Evolutionary conservation across 179 eudicot genomes (phyloP).

Genomic region (Carnegiea gigantea): DNA sequence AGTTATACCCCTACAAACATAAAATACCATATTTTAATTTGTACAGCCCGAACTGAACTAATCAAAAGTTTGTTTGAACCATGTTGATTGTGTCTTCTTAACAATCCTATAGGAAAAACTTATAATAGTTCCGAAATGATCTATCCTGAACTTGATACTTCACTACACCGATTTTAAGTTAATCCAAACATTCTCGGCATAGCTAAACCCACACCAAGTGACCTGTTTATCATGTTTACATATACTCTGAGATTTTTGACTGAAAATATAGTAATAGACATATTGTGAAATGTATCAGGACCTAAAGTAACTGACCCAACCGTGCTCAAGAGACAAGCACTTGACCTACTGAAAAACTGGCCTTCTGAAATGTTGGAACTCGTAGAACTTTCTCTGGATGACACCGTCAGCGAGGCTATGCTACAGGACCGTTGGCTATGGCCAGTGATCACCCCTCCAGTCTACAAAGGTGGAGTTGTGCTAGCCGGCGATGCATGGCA

Average conservation of each 20-base stretch:
- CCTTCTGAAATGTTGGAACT: slow-evolving; percentile 55
- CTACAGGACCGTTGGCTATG: slow-evolving; percentile 90
- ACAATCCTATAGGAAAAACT: not conserved
- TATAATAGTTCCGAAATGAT: too few relatives aligned
- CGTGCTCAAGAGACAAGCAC: slow-evolving; percentile 61
- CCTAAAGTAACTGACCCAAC: slow-evolving; percentile 69
- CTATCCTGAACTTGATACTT: too few relatives aligned
- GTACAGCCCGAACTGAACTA: too few relatives aligned
- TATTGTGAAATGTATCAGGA: slow-evolving; percentile 39
- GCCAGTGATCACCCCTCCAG: slow-evolving; percentile 76
- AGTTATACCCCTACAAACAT: too few relatives aligned
- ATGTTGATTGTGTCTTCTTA: too few relatives aligned
- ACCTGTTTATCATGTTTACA: too few relatives aligned
- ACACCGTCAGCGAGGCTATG: slow-evolving; percentile 56
- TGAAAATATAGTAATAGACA: not conserved
- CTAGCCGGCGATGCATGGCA: slow-evolving; percentile 99
- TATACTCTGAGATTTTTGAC: too few relatives aligned
- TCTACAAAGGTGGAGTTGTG: slow-evolving; percentile 61
- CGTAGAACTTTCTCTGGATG: slow-evolving; percentile 58
- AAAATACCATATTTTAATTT: too few relatives aligned
- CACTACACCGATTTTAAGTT: too few relatives aligned
- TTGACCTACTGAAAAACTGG: slow-evolving; percentile 51
- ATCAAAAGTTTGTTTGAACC: too few relatives aligned
- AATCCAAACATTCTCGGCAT: too few relatives aligned
- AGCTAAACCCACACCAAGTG: too few relatives aligned